phyloP scores from a whole-genome alignment of 352 stramenopile genomes.

The Globisporangium iwayamae region DNA sequence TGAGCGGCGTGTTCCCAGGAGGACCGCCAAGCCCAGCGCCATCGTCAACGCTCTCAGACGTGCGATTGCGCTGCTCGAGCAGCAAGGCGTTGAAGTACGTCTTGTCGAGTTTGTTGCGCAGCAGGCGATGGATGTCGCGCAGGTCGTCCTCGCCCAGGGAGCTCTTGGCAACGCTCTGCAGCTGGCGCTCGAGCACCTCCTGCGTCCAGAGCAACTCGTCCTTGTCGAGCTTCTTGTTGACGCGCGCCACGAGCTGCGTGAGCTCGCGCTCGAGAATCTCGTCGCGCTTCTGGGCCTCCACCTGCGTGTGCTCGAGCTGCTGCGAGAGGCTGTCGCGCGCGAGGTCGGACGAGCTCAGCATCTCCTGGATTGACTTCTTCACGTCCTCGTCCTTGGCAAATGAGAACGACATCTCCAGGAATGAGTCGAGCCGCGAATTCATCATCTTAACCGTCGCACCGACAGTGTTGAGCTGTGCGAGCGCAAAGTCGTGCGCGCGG shows the following conservation, averaged over 20 bases:
- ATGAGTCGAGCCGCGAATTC: constrained; percentile 51
- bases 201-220: constrained; percentile 76
- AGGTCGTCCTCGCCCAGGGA: constrained; percentile 64
- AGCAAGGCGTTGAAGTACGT: constrained; percentile 50
- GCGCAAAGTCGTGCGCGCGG: constrained; percentile 36
- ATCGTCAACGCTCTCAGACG: constrained; percentile 16
- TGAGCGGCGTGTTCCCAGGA: constrained; percentile 26
- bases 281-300: constrained; percentile 45
- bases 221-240: constrained; percentile 77
- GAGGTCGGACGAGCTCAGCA: constrained; percentile 43
- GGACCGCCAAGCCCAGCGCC: neutral
- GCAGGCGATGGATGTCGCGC: constrained; percentile 47
- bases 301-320: constrained; percentile 43
- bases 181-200: constrained; percentile 58
- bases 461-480: constrained; percentile 49
- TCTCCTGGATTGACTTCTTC: constrained; percentile 66
- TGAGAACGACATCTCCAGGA: constrained; percentile 58
- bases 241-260: constrained; percentile 51
- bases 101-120: constrained; percentile 62
- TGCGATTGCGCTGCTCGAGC: constrained; percentile 39
- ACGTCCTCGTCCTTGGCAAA: constrained; percentile 76
- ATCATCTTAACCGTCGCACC: constrained; percentile 63
- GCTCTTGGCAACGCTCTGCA: constrained; percentile 62
- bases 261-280: constrained; percentile 55
- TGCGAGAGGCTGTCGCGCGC: constrained; percentile 38